phyloP scores from a whole-genome alignment of 768 basidiomycete species.

The Leccinum ochraceum region DNA sequence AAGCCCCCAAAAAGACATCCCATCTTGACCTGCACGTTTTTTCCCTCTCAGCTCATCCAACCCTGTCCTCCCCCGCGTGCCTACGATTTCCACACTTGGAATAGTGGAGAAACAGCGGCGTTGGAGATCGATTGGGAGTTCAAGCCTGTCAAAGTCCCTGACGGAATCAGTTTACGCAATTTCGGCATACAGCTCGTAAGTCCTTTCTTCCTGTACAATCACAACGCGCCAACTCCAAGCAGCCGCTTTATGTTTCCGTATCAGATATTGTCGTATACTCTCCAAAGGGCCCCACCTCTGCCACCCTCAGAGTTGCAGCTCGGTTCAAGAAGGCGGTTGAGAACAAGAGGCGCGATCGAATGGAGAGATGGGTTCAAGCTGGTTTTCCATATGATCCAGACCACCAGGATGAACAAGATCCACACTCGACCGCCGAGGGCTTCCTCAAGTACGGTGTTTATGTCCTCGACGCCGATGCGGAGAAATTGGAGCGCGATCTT shows the following conservation, averaged over 20 bases:
- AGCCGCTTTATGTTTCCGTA: slow-evolving; percentile 87
- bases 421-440: slow-evolving; percentile 25
- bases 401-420: slow-evolving; percentile 18
- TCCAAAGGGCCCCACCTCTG: slow-evolving; percentile 56
- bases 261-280: slow-evolving; percentile 91
- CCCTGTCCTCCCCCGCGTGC: slow-evolving; percentile 23
- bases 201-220: slow-evolving; percentile 19
- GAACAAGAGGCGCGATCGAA: slow-evolving; percentile 54
- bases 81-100: slow-evolving; percentile 24
- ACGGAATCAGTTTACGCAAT: slow-evolving; percentile 82
- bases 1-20: slow-evolving; percentile 27
- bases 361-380: slow-evolving; percentile 23
- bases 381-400: slow-evolving; percentile 14
- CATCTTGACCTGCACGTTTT: slow-evolving; percentile 52
- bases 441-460: slow-evolving; percentile 35
- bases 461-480: slow-evolving; percentile 32
- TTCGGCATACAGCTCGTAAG: slow-evolving; percentile 88
- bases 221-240: slow-evolving; percentile 8
- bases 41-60: slow-evolving; percentile 46
- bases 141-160: slow-evolving; percentile 68
- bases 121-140: slow-evolving; percentile 57
- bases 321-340: slow-evolving; percentile 66
- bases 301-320: slow-evolving; percentile 61
- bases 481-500: slow-evolving; percentile 28
- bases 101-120: slow-evolving; percentile 13